These are phyloP conservation scores for Fragosphaeria purpurea DNA, from an alignment of 2,329 filamentous ascomycete species.

Conservation along the genomic window DNA sequence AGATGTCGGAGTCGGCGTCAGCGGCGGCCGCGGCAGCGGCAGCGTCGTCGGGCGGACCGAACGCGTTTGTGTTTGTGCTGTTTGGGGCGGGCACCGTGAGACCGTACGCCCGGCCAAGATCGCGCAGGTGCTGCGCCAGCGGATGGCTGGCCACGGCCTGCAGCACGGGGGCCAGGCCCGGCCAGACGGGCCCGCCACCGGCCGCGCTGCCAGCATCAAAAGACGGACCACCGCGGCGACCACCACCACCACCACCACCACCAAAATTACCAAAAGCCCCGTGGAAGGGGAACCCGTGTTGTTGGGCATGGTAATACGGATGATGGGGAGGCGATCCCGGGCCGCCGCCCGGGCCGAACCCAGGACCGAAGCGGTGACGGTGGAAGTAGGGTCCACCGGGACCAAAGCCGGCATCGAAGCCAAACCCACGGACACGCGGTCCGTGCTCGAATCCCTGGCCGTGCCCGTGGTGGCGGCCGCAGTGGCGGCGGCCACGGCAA, in stretches of 20 bases:
- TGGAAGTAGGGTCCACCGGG: conserved; percentile 9
- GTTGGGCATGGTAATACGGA: conserved; percentile 7
- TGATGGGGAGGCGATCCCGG: conserved; percentile 7
- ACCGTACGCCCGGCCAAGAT: conserved; percentile 20
- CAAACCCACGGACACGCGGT: background rate
- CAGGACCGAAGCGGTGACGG: conserved; percentile 2
- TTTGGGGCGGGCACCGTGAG: background rate
- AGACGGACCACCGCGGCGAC: conserved; percentile 5
- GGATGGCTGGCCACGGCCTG: conserved; percentile 31
- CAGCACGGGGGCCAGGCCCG: conserved; percentile 30
- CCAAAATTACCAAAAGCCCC: conserved; percentile 8
- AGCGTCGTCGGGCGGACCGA: conserved; percentile 5
- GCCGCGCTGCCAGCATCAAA: conserved; percentile 5
- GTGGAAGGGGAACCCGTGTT: conserved; percentile 4
- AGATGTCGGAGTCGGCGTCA: conserved; percentile 27
- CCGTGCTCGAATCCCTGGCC: background rate
- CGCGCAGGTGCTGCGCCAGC: conserved; percentile 30
- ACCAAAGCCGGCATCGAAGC: conserved; percentile 11
- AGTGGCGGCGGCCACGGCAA: background rate
- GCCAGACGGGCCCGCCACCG: conserved; percentile 3
- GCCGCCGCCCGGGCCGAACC: background rate
- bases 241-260: conserved; percentile 7
- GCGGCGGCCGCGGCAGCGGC: conserved; percentile 12
- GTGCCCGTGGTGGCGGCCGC: conserved; percentile 1
- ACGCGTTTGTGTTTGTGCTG: too few species aligned